Conservation (phyloP, 305 asterid species). For the Fraxinus sp. region DNA sequence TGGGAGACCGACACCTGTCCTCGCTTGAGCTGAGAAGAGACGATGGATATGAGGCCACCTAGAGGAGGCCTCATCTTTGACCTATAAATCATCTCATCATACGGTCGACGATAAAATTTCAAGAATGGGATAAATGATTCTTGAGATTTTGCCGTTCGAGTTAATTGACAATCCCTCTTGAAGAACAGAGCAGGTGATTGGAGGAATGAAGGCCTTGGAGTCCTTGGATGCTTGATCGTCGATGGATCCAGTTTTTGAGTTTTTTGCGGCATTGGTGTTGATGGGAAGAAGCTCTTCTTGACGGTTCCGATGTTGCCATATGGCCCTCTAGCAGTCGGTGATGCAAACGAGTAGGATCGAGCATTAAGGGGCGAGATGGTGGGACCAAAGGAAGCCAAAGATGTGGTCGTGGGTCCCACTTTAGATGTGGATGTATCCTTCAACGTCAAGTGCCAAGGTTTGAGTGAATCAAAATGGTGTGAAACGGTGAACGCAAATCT, state of each 20-base stretch:
- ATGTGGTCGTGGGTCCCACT: slow-evolving; percentile 51
- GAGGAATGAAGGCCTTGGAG: slow-evolving; percentile 79
- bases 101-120: slow-evolving; percentile 48
- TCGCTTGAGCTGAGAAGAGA: slow-evolving; percentile 41
- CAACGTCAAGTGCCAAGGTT: slow-evolving; percentile 82
- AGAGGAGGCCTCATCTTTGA: slow-evolving; percentile 55
- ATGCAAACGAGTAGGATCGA: slow-evolving; percentile 85
- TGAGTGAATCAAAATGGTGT: slow-evolving; percentile 73
- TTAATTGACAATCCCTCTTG: slow-evolving; percentile 41
- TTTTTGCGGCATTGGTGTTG: slow-evolving; percentile 89
- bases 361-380: slow-evolving; percentile 78
- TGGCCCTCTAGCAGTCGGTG: slow-evolving; percentile 63
- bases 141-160: slow-evolving; percentile 33
- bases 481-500: slow-evolving; percentile 86
- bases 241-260: slow-evolving; percentile 58
- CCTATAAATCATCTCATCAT: slow-evolving; percentile 52
- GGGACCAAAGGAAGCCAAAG: slow-evolving; percentile 42
- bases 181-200: slow-evolving; percentile 82
- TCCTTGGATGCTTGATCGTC: slow-evolving; percentile 53
- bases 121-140: slow-evolving; percentile 39
- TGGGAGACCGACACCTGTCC: slow-evolving; percentile 50
- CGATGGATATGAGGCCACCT: slow-evolving; percentile 52
- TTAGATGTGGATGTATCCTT: slow-evolving; percentile 56
- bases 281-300: slow-evolving; percentile 63
- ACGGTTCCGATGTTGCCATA: slow-evolving; percentile 35